A percentile compares a stretch with the other conserved stretches of the same genome.
phyloP scores from a whole-genome alignment of 169 alveolate genomes.

The Perkinsus chesapeaki region DNA sequence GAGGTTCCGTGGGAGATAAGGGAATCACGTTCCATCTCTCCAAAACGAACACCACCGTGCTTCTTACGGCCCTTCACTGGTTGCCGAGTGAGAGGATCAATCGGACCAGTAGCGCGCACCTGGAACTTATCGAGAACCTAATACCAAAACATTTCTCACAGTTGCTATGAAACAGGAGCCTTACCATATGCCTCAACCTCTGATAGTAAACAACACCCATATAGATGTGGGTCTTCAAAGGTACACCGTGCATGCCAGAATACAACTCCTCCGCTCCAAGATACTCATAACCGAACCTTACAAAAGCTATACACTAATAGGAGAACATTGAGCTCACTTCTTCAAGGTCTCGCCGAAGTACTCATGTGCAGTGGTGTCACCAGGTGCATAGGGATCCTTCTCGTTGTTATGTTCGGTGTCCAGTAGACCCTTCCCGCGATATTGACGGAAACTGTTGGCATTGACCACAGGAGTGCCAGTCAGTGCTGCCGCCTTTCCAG shows the following conservation, averaged over 20 bases:
- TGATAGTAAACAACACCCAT: conserved; percentile 97
- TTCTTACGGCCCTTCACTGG: conserved; percentile 98
- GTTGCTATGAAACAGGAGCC: not conserved
- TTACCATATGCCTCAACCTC: conserved; percentile 99
- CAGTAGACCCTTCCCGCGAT: conserved; percentile 29
- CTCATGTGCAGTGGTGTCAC: conserved; percentile 27
- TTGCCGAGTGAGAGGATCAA: conserved; percentile 93
- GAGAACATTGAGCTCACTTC: not conserved
- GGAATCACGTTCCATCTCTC: conserved; percentile 99
- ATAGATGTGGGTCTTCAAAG: conserved; percentile 93
- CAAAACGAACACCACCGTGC: conserved; percentile 98
- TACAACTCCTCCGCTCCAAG: conserved; percentile 97
- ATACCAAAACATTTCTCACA: not conserved
- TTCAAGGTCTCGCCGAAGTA: conserved; percentile 44
- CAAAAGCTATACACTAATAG: not conserved
- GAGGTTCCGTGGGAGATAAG: conserved; percentile 97
- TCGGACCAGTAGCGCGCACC: conserved; percentile 97
- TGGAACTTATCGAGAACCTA: conserved; percentile 51
- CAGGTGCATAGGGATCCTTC: conserved; percentile 1
- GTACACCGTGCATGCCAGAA: conserved; percentile 95
- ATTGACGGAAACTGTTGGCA: conserved; percentile 77
- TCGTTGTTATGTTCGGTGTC: conserved; percentile 11
- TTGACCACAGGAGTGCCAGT: conserved; percentile 82
- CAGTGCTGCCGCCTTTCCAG: conserved; percentile 96
- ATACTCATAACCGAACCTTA: conserved; percentile 84